A percentile compares a stretch with the other conserved stretches of the same genome.
Evolutionary conservation across 1,284 basidiomycete genomes (phyloP).

Genomic region (Moesziomyces aphidis): DNA sequence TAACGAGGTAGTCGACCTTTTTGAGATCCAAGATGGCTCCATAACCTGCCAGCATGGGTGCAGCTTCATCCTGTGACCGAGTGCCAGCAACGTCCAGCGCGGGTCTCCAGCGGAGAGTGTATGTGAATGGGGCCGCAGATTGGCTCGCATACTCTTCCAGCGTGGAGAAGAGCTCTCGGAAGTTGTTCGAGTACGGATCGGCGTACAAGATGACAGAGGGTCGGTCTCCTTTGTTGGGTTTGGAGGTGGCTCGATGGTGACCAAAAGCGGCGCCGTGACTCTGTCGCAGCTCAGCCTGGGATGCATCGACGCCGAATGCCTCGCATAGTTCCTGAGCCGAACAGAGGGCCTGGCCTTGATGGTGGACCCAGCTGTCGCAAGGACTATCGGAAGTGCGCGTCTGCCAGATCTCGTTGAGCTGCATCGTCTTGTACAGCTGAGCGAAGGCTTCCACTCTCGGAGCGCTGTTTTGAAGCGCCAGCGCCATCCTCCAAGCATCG

Average conservation of each 20-base stretch:
- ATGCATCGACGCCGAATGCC: slow-evolving; percentile 18
- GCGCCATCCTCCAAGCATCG: slow-evolving; percentile 49
- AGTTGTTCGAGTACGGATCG: slow-evolving; percentile 57
- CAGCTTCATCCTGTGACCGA: not conserved
- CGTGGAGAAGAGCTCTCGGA: slow-evolving; percentile 44
- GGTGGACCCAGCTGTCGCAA: slow-evolving; percentile 58
- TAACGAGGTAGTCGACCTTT: slow-evolving; percentile 94
- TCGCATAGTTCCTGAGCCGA: slow-evolving; percentile 31
- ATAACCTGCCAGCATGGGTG: slow-evolving; percentile 78
- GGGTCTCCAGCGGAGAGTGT: slow-evolving; percentile 67
- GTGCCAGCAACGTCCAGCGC: not conserved
- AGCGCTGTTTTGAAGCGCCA: slow-evolving; percentile 55
- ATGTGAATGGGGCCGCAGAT: slow-evolving; percentile 22
- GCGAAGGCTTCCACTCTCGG: slow-evolving; percentile 58
- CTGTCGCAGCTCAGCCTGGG: not conserved
- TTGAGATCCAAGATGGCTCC: slow-evolving; percentile 93
- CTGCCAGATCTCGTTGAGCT: slow-evolving; percentile 20
- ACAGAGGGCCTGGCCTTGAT: slow-evolving; percentile 47
- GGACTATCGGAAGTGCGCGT: slow-evolving; percentile 68
- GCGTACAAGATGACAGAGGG: slow-evolving; percentile 53
- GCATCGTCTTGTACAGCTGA: slow-evolving; percentile 53
- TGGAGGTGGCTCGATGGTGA: slow-evolving; percentile 25
- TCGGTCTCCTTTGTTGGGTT: not conserved
- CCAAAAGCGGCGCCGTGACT: slow-evolving; percentile 55
- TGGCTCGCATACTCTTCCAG: slow-evolving; percentile 32